phyloP scores from a whole-genome alignment of 129 eudicot species.

The Kitagawia praeruptora region DNA sequence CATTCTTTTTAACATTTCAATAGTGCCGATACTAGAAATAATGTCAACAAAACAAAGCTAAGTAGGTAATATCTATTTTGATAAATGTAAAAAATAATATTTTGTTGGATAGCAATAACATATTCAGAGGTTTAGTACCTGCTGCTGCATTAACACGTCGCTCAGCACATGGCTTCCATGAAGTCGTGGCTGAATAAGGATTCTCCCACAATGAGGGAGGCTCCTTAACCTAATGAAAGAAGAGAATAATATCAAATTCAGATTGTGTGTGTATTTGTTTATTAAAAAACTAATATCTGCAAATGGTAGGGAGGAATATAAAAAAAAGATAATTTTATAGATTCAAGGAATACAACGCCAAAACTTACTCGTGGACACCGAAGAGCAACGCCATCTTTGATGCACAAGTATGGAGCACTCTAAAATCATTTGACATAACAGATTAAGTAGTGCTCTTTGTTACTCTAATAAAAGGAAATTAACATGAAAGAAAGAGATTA shows the following conservation, averaged over 20 bases:
- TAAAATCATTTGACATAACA: slow-evolving; percentile 19
- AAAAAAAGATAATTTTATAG: background rate
- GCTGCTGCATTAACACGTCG: slow-evolving; percentile 55
- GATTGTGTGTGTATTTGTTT: background rate
- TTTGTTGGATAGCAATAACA: background rate
- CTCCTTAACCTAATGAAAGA: slow-evolving; percentile 65
- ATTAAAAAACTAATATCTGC: background rate
- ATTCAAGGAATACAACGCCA: background rate
- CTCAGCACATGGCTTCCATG: slow-evolving; percentile 96
- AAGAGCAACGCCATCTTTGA: slow-evolving; percentile 77
- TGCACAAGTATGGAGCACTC: slow-evolving; percentile 97
- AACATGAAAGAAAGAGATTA: background rate
- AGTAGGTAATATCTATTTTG: background rate
- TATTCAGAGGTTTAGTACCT: slow-evolving; percentile 34
- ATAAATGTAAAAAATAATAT: background rate
- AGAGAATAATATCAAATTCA: background rate
- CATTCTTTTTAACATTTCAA: background rate
- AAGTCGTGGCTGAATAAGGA: slow-evolving; percentile 85
- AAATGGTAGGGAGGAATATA: background rate
- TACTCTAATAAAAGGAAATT: background rate
- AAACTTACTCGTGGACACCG: slow-evolving; percentile 74
- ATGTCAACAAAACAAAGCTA: background rate
- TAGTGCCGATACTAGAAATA: background rate
- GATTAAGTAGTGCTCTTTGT: slow-evolving; percentile 1
- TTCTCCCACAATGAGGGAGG: slow-evolving; percentile 91